Evolutionary conservation across 495 filamentous ascomycete species (phyloP).

Genomic region (Elasticomyces elasticus): DNA sequence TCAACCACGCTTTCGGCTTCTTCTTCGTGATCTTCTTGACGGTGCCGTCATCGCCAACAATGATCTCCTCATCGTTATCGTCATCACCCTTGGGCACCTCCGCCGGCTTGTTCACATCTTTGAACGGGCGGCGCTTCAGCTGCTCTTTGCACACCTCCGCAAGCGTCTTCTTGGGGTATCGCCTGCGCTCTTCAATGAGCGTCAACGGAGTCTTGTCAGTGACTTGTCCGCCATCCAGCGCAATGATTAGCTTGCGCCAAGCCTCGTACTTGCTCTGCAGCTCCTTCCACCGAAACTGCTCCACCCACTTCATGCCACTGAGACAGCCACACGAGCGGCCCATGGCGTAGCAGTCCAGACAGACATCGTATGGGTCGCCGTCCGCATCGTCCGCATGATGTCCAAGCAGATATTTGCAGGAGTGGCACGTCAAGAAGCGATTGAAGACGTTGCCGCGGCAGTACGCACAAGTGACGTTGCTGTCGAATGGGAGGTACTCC

Average conservation of each 20-base stretch:
- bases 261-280: slow-evolving; percentile 66
- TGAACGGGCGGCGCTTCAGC: slow-evolving; percentile 58
- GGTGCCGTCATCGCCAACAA: slow-evolving; percentile 34
- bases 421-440: slow-evolving; percentile 81
- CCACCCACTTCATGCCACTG: slow-evolving; percentile 76
- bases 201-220: slow-evolving; percentile 52
- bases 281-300: slow-evolving; percentile 79
- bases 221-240: slow-evolving; percentile 49
- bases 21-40: slow-evolving; percentile 43
- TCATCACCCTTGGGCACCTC: slow-evolving; percentile 28
- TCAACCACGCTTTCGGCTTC: slow-evolving; percentile 35
- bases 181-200: slow-evolving; percentile 53
- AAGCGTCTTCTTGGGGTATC: slow-evolving; percentile 58
- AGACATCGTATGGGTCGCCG: slow-evolving; percentile 66
- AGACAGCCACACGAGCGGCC: slow-evolving; percentile 83
- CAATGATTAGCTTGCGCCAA: slow-evolving; percentile 68
- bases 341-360: slow-evolving; percentile 94
- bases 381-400: slow-evolving; percentile 30
- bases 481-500: slow-evolving; percentile 68
- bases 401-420: slow-evolving; percentile 48
- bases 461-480: slow-evolving; percentile 88
- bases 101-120: slow-evolving; percentile 42
- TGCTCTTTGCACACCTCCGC: slow-evolving; percentile 88
- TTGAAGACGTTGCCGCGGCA: slow-evolving; percentile 97
- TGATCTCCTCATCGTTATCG: slow-evolving; percentile 31